phyloP scores from a whole-genome alignment of 768 basidiomycete species.

The Lactarius sanguifluus region DNA sequence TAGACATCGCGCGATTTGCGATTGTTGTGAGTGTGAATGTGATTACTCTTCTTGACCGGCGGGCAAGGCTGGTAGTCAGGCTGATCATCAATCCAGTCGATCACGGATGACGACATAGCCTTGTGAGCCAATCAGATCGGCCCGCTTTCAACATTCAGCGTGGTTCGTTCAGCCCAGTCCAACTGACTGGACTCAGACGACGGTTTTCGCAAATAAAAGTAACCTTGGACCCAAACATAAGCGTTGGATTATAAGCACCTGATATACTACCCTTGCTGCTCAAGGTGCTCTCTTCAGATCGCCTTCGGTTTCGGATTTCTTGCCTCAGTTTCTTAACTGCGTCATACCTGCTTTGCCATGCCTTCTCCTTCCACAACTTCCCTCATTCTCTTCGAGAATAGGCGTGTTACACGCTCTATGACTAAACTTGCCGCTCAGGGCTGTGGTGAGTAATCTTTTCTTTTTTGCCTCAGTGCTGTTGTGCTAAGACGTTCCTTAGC shows the following conservation, averaged over 20 bases:
- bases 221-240: neutral
- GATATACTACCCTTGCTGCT: neutral
- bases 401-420: constrained; percentile 21
- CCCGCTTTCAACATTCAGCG: neutral
- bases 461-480: neutral
- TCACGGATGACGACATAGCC: neutral
- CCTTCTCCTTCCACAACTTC: constrained; percentile 14
- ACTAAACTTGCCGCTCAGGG: constrained; percentile 12
- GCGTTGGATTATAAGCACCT: neutral
- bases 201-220: neutral
- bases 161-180: neutral
- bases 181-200: neutral
- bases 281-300: constrained; percentile 7
- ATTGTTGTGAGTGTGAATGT: neutral
- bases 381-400: constrained; percentile 21
- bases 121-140: neutral
- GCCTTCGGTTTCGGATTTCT: neutral
- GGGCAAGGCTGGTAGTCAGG: neutral
- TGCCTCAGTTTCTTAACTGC: neutral
- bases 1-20: constrained; percentile 35
- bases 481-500: neutral
- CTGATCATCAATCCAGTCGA: neutral
- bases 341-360: constrained; percentile 6
- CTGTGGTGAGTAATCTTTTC: constrained; percentile 5
- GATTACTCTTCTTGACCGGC: too few species aligned